phyloP scores from a whole-genome alignment of 345 rosid species.

The Limnanthes douglasii region DNA sequence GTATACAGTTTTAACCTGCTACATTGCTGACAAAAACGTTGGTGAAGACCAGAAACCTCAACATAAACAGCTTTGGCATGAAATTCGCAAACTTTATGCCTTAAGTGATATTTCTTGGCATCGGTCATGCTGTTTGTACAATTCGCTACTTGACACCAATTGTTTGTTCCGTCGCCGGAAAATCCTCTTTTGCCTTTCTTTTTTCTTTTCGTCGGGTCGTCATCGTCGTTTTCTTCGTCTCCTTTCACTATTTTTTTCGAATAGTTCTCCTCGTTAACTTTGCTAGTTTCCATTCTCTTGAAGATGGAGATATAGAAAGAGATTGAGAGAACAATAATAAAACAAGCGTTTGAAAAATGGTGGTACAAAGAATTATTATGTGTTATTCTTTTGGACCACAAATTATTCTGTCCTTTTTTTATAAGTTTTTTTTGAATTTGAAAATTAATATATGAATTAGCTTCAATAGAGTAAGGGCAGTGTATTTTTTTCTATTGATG shows the following conservation, averaged over 20 bases:
- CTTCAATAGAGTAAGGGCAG: no score
- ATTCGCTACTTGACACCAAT: constrained; percentile 50
- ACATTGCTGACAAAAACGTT: constrained; percentile 98
- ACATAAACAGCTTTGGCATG: constrained; percentile 69
- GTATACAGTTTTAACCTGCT: constrained; percentile 41
- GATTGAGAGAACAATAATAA: no score
- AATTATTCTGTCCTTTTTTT: no score
- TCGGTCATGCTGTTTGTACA: constrained; percentile 45
- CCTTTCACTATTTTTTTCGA: constrained; percentile 20
- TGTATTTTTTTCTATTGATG: no score
- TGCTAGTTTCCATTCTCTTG: constrained; percentile 38
- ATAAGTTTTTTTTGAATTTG: no score
- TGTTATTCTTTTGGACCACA: no score
- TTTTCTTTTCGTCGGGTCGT: constrained; percentile 19
- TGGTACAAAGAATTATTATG: no score
- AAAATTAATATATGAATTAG: no score
- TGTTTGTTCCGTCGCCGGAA: constrained; percentile 10
- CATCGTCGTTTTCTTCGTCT: constrained; percentile 12
- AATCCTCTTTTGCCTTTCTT: constrained; percentile 30
- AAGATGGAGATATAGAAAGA: no score
- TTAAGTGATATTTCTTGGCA: constrained; percentile 62
- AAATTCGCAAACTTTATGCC: constrained; percentile 82
- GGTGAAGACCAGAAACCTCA: constrained; percentile 37
- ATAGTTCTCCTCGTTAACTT: constrained; percentile 49
- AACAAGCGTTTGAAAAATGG: no score